These are phyloP conservation scores for Pulicaria dysenterica DNA, from an alignment of 129 eudicot genomes.

Conservation along the genomic window DNA sequence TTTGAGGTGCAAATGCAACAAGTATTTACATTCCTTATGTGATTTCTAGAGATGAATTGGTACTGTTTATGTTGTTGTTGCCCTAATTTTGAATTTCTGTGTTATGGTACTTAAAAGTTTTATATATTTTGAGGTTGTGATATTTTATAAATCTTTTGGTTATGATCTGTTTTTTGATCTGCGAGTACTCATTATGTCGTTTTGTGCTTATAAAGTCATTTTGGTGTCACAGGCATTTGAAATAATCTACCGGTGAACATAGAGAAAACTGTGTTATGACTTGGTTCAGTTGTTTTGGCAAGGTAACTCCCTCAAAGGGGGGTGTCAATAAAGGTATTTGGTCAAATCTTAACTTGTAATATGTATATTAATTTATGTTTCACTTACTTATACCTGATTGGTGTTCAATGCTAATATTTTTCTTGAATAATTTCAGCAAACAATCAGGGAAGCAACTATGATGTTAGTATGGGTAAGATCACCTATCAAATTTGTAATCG, in stretches of 20 bases:
- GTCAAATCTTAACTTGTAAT: background rate
- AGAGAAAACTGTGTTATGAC: slow-evolving; percentile 36
- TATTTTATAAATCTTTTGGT: background rate
- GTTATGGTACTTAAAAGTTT: background rate
- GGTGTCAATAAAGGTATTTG: slow-evolving; percentile 54
- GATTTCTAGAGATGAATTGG: background rate
- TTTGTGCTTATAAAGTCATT: slow-evolving; percentile 12
- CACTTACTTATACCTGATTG: background rate
- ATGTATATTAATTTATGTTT: slow-evolving; percentile 3
- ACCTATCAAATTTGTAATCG: background rate
- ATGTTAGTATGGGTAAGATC: slow-evolving; percentile 31
- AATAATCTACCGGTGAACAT: slow-evolving; percentile 21
- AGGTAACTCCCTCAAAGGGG: slow-evolving; percentile 25
- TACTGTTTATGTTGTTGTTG: slow-evolving; percentile 2
- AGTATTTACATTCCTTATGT: background rate
- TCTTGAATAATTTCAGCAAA: slow-evolving; percentile 17
- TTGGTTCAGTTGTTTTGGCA: slow-evolving; percentile 55
- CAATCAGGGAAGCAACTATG: slow-evolving; percentile 18
- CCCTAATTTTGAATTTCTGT: background rate
- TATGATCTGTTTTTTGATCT: background rate
- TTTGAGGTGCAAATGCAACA: background rate
- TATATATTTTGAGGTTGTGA: background rate
- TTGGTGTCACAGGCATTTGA: slow-evolving; percentile 28
- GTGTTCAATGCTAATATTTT: slow-evolving; percentile 5
- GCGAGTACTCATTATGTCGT: slow-evolving; percentile 6